Evolutionary conservation across 768 basidiomycete species (phyloP).

Genomic region (Tubosaeta sp.): DNA sequence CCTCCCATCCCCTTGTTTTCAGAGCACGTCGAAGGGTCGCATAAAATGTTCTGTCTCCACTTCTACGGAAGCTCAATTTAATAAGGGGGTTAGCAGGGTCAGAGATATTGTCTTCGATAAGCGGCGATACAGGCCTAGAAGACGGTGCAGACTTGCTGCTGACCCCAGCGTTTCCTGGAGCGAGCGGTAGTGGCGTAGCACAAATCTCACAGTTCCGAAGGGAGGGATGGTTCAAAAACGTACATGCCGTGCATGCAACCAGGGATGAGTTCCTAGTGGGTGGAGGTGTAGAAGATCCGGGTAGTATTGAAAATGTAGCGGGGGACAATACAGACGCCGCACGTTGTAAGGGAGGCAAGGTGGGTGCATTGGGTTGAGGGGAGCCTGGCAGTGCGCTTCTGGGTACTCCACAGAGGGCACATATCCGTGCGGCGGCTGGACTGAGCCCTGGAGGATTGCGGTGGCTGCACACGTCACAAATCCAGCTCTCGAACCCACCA

Average conservation of each 20-base stretch:
- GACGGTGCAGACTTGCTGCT: slow-evolving; percentile 58
- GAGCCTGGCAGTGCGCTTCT: slow-evolving; percentile 36
- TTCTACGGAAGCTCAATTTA: slow-evolving; percentile 86
- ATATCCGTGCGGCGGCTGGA: slow-evolving; percentile 63
- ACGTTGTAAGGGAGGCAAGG: slow-evolving; percentile 39
- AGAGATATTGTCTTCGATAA: slow-evolving; percentile 20
- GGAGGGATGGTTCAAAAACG: slow-evolving; percentile 84
- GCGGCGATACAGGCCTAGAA: slow-evolving; percentile 58
- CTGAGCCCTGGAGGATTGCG: slow-evolving; percentile 75
- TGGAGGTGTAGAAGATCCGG: slow-evolving; percentile 18
- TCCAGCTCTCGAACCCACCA: slow-evolving; percentile 58
- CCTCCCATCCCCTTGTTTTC: slow-evolving; percentile 74
- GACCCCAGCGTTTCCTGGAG: slow-evolving; percentile 15
- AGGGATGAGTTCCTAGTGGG: slow-evolving; percentile 24
- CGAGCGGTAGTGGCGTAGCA: slow-evolving; percentile 55
- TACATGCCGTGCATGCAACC: slow-evolving; percentile 80
- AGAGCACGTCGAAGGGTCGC: slow-evolving; percentile 66
- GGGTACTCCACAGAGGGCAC: slow-evolving; percentile 80
- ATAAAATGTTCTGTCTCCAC: slow-evolving; percentile 85
- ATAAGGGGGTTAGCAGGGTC: slow-evolving; percentile 46
- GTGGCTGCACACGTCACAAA: slow-evolving; percentile 86
- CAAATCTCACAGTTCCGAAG: slow-evolving; percentile 84
- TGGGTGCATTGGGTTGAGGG: slow-evolving; percentile 26
- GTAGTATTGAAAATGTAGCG: slow-evolving; percentile 15
- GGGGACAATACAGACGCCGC: slow-evolving; percentile 34